phyloP scores from a whole-genome alignment of 2,329 filamentous ascomycete species.

The Coniochaeta sp. region DNA sequence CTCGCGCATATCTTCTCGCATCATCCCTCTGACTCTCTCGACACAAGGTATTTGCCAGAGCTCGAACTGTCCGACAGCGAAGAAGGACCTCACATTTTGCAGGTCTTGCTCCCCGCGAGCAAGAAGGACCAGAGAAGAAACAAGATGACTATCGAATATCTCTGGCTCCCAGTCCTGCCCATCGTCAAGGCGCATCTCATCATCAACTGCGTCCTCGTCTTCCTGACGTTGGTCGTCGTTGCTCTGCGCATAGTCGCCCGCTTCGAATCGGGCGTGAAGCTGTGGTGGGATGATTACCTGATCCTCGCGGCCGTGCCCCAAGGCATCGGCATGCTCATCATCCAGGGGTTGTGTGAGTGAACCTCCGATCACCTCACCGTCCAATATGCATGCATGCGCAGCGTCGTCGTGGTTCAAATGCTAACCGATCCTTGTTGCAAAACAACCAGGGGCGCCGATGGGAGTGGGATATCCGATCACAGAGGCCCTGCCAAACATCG shows the following conservation, averaged over 20 bases:
- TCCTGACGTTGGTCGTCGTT: conserved; percentile 16
- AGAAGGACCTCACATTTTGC: not conserved
- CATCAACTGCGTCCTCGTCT: conserved; percentile 15
- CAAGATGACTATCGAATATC: conserved; percentile 8
- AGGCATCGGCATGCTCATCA: conserved; percentile 19
- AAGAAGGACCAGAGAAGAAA: not conserved
- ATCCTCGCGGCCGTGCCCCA: conserved; percentile 24
- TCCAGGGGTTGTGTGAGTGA: conserved; percentile 23
- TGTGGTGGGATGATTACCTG: conserved; percentile 31
- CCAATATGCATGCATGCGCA: no score
- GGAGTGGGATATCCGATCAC: conserved; percentile 17
- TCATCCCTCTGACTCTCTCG: no score
- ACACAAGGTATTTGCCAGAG: no score
- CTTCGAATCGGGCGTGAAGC: conserved; percentile 15
- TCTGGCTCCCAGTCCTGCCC: conserved; percentile 11
- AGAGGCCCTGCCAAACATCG: conserved; percentile 15
- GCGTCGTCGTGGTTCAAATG: not conserved
- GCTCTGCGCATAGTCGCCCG: conserved; percentile 19
- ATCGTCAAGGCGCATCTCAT: conserved; percentile 18
- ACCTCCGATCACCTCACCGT: not conserved
- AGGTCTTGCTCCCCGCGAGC: not conserved
- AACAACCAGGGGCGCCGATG: conserved; percentile 11
- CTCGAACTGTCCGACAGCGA: no score
- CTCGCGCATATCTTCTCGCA: no score
- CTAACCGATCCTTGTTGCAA: no score